Evolutionary conservation across 495 filamentous ascomycete genomes (phyloP), one percentile per base, ranked within the genome.

Genomic region (Pseudevernia furfuracea): DNA sequence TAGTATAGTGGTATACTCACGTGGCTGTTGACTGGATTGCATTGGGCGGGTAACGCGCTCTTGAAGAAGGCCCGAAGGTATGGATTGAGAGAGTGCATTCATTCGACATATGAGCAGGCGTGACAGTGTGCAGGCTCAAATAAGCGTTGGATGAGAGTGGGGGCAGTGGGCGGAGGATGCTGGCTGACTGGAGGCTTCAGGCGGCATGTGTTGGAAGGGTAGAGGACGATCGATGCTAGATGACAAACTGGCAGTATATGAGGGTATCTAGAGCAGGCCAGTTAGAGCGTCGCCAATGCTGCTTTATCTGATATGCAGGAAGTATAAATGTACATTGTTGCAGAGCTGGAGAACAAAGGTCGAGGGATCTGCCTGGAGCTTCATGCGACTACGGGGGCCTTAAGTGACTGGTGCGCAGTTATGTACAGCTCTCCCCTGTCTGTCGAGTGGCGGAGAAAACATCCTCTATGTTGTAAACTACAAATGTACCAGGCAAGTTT

Each of bases 31-130:
- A 92, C 83, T 57, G 93, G 94, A 71, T 87, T 83, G 82, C 95
- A 97, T 85, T 97, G 95, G 73, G 89, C 79, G 63, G 90, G 91
- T 70, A 96, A 83, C 74, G 89, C 84, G 82, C 90, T 97, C 80
- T 91, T 89, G 83, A 96, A 96, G 88, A 97, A 97, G 80, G 95
- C 90, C 81, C 89, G 87, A 73, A 99, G 84, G 77, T 96, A 96
- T 73, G 95, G 94, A 78, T 97, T 99, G 87, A 97, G 85, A 79
- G 94, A 91, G 87, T 92, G 93, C 93, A 97, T 97, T 90, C 93
- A 91, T 58, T 59, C 68, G 61, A 66, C 60, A 68, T 67, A 14
- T 19, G 62, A 59, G 56, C 44, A 37, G 58, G 32, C 37, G 10
- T 39, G 38, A 34, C 61, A 57, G 53, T 15, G 5, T 11, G 34